Base-by-base conservation (phyloP, 257 asterid species). In the Fraxinus quadrangulata region DNA sequence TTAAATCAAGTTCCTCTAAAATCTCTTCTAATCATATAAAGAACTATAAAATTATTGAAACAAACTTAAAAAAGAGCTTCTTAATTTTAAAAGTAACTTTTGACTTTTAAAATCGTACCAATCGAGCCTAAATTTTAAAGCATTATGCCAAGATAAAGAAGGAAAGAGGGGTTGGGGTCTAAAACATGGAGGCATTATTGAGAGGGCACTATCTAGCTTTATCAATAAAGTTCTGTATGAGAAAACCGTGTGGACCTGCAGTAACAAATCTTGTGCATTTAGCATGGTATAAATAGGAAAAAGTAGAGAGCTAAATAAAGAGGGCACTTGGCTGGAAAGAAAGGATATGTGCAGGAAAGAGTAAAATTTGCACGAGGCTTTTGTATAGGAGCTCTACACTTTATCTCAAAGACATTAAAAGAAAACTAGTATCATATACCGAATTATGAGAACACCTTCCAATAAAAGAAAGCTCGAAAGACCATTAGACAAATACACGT, bases 101-200 rank as follows among this genome's bases (percentile, higher is more conserved):
- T 40, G 16, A 40, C 16, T 11, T 40, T 40, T 16, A 40, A 40
- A 39, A 9, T 1, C 11, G 0, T 9, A 39, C 12, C 13, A 39
- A 39, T 8, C 12, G 1, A 40, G 12, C 47, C 47, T 40, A 40
- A 40, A 40, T 40, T 40, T 9, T 10, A 40, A 40, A 39, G 24
- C 59, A 51, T 51, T 4, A 4, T 51, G 63, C 63, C 63, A 14
- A 51, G 63, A 51, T 56, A 21, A 28, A 61, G 39, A 24, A 17
- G 72, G 34, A 42, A 54, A 49, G 28, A 37, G 24, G 7, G 1
- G 14, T 40, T 14, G 83, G 86, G 30, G 89, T 86, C n/a, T 12
- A 16, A 5, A 49, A 49, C 7, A 5, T 16, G 23, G 61, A 19
- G 61, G 2, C 21, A 54, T 54, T 13, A 54, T 54, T 16, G 26